A percentile compares a stretch with the other conserved stretches of the same genome.
Evolutionary conservation across 1,139 yeast genomes (phyloP).

Genomic region (Taphrina deformans): DNA sequence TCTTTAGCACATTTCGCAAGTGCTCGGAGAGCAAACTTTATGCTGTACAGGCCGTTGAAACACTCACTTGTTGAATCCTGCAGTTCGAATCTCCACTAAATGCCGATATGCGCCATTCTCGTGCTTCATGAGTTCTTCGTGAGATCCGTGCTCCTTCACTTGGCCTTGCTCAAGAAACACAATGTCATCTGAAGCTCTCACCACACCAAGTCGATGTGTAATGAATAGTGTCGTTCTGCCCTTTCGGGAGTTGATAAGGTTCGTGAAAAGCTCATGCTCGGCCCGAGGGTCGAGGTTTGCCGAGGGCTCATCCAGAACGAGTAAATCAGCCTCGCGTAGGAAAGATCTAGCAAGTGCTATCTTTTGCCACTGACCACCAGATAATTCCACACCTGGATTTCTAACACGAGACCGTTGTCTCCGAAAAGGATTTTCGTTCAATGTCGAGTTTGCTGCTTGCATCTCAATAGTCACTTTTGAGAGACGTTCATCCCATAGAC

Average conservation of each 20-base stretch:
- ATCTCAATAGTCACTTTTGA: constrained; percentile 1
- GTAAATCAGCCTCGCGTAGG: constrained; percentile 44
- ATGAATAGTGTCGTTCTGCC: constrained; percentile 86
- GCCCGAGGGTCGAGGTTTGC: constrained; percentile 98
- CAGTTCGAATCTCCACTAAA: constrained; percentile 3
- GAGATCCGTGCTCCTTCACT: constrained; percentile 85
- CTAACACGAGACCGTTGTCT: not conserved
- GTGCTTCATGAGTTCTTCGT: constrained; percentile 64
- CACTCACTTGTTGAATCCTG: constrained; percentile 16
- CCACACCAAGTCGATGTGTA: constrained; percentile 92
- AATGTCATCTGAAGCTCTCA: constrained; percentile 85
- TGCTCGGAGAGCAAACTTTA: too few relatives aligned
- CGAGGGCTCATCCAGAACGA: constrained; percentile 92
- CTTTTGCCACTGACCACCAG: constrained; percentile 33
- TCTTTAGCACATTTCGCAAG: too few relatives aligned
- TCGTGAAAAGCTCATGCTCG: constrained; percentile 53
- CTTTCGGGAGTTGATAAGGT: constrained; percentile 69
- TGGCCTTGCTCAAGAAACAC: constrained; percentile 82
- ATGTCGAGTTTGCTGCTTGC: not conserved
- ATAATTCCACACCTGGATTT: not conserved
- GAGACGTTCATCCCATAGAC: constrained; percentile 9
- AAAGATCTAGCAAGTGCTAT: constrained; percentile 24
- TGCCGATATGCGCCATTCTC: constrained; percentile 41
- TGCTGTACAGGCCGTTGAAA: too few relatives aligned
- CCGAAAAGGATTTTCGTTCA: not conserved